Evolutionary conservation across 2,329 filamentous ascomycete genomes (phyloP), one percentile per base, ranked within the genome.

Genomic region (Talaromyces sp.): DNA sequence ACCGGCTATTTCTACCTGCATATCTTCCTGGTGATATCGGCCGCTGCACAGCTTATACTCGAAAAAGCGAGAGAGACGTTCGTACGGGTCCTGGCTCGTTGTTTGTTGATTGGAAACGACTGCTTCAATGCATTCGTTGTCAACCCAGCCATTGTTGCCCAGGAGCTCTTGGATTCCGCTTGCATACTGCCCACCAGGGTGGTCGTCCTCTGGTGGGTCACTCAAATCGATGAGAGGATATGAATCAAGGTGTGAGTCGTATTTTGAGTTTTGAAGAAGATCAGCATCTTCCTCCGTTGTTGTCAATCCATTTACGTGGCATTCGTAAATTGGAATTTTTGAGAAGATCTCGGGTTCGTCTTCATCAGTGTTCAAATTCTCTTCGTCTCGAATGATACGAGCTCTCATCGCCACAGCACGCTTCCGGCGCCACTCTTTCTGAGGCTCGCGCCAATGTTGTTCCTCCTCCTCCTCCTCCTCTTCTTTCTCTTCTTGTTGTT

Each of bases 1-100:
- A 9, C 73, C 71, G 1, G 62, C 59, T 2, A 74, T 60, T 56
- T 75, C 72, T 6, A 28, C 44, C 5, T 57, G 36, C n/a, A 73
- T 53, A 56, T 74, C 70, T 6, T 69, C 57, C 6, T 52, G 9
- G 1, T 65, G 70, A 40, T 74, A 56, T 27, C 5, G 30, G 5
- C 54, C 33, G 40, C 27, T 27, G 2, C 12, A 53, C 28, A 53
- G 16, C 6, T 53, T 53, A 4, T 31, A 8, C 30, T 53, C 30
- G 18, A 53, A n/a, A 53, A 53, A 53, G 12, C 50, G 27, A 31
- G 23, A 31, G 16, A 53, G 27, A 9, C n/a, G 27, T 8, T 53
- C 50, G 30, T 31, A 53, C 27, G 50, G 50, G n/a, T 31, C 50
- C 12, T 28, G 50, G 50, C 2, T 30, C 16, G 30, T 30, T 8